Base-by-base conservation (phyloP, 2,329 filamentous ascomycete species). In the Hirsutella minnesotensis region DNA sequence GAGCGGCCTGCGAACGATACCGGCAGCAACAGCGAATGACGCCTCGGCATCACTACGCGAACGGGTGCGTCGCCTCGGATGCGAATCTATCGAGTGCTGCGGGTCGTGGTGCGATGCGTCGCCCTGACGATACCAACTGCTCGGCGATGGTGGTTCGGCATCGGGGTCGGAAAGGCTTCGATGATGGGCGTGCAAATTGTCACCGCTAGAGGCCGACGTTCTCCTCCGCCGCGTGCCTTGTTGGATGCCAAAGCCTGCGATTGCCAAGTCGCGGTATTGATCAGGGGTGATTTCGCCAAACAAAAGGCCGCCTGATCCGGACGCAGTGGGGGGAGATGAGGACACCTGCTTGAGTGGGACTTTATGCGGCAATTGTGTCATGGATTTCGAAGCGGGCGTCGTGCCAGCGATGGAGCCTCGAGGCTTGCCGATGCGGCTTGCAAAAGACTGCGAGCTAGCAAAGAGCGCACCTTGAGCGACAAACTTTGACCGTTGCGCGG, bases 251-350 rank as follows among this genome's bases (percentile, higher is more conserved):
- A 77, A 79, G 5, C 77, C 79, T 41, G 69, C 65, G 39, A 71
- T 64, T 18, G 67, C 60, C 21, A 68, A 56, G 50, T 75, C 68
- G 52, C 68, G 69, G 50, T 27, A 27, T 27, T 77, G 70, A 31
- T 77, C 68, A n/a, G 77, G 72, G 22, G 79, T 64, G 50, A 89
- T 73, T 60, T 89, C 86, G 31, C 85, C 85, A 63, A 90, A 90
- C 18, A 89, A 64, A 30, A 85, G 74, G 47, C 72, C 72, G 42
- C 70, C 68, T 39, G 65, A 51, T 47, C 60, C 59, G 27, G 53
- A 56, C 40, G 50, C 52, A 52, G 47, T 59, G 56, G 64, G 54
- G 50, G 62, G 56, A 35, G 55, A 50, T 41, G 57, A 49, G 35
- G 51, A 48, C 48, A 59, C 45, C 59, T 57, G 47, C 35, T 58